Evolutionary conservation across 2,329 filamentous ascomycete genomes (phyloP).

Genomic region (Neodidymelliopsis sp.): DNA sequence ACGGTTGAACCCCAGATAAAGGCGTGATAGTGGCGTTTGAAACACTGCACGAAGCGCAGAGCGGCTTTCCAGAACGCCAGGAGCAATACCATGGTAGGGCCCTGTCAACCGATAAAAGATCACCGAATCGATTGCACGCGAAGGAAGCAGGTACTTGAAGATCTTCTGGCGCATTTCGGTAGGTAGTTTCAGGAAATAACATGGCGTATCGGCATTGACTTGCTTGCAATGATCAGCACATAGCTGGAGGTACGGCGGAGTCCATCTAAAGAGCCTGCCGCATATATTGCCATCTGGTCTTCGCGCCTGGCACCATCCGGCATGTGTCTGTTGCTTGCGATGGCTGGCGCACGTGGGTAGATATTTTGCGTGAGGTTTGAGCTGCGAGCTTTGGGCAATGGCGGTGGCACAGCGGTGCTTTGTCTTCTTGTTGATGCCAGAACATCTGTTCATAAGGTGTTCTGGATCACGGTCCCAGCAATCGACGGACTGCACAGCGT

Average conservation of each 20-base stretch:
- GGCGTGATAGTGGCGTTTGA: neutral
- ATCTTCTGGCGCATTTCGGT: constrained; percentile 43
- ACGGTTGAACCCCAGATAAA: constrained; percentile 32
- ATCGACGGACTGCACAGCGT: no score
- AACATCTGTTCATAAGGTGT: constrained; percentile 36
- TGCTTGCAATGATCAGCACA: constrained; percentile 37
- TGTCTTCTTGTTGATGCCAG: constrained; percentile 39
- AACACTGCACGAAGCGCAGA: neutral
- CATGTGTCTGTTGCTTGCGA: constrained; percentile 36
- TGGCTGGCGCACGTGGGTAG: constrained; percentile 41
- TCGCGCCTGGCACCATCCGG: constrained; percentile 38
- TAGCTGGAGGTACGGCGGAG: constrained; percentile 39
- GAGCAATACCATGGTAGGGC: neutral
- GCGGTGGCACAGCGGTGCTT: constrained; percentile 27
- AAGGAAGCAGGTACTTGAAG: constrained; percentile 41
- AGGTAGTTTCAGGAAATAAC: constrained; percentile 42
- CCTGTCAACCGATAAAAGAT: neutral
- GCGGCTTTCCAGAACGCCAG: neutral
- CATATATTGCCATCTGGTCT: constrained; percentile 31
- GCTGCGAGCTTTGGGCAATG: constrained; percentile 34
- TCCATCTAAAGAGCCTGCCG: constrained; percentile 37
- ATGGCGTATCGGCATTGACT: constrained; percentile 32
- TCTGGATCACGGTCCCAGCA: no score
- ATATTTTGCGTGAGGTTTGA: constrained; percentile 34
- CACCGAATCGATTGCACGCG: constrained; percentile 31